Evolutionary conservation across 352 stramenopile species (phyloP).

Genomic region (Saprolegnia diclina): DNA sequence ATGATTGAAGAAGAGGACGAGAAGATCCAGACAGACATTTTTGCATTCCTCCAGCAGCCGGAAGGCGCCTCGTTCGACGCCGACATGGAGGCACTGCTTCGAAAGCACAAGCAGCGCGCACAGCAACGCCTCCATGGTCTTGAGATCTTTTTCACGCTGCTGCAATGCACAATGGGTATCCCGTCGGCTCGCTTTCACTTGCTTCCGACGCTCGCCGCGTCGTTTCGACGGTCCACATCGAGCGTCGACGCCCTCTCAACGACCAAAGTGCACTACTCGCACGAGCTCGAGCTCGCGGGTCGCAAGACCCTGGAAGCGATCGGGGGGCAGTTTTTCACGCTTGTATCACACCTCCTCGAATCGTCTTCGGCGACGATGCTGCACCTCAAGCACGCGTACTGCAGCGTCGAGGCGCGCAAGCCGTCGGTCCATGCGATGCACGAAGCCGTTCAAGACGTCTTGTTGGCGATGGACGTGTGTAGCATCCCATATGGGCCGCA

Average conservation of each 20-base stretch:
- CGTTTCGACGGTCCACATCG: slow-evolving; percentile 34
- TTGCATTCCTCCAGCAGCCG: slow-evolving; percentile 71
- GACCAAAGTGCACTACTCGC: slow-evolving; percentile 72
- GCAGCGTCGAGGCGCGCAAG: slow-evolving; percentile 25
- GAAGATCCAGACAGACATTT: slow-evolving; percentile 71
- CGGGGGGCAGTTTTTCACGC: slow-evolving; percentile 53
- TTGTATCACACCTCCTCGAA: slow-evolving; percentile 55
- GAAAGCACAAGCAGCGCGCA: slow-evolving; percentile 44
- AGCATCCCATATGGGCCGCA: slow-evolving; percentile 61
- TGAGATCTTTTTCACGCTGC: slow-evolving; percentile 52
- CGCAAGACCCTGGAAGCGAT: slow-evolving; percentile 40
- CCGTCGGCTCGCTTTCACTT: slow-evolving; percentile 60
- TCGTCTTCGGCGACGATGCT: slow-evolving; percentile 28
- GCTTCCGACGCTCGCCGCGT: slow-evolving; percentile 60
- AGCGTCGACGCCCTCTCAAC: not conserved
- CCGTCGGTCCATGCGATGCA: slow-evolving; percentile 34
- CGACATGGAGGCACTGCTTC: slow-evolving; percentile 42
- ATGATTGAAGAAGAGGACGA: slow-evolving; percentile 81
- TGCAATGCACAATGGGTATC: slow-evolving; percentile 50
- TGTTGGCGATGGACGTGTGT: slow-evolving; percentile 69
- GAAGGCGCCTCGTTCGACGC: slow-evolving; percentile 35
- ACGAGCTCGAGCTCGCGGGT: slow-evolving; percentile 65
- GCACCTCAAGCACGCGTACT: slow-evolving; percentile 20
- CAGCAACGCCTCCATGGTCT: slow-evolving; percentile 54
- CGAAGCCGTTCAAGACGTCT: slow-evolving; percentile 55